Evolutionary conservation across 805 yeast genomes (phyloP).

Genomic region (Pichia gijzeniarum): DNA sequence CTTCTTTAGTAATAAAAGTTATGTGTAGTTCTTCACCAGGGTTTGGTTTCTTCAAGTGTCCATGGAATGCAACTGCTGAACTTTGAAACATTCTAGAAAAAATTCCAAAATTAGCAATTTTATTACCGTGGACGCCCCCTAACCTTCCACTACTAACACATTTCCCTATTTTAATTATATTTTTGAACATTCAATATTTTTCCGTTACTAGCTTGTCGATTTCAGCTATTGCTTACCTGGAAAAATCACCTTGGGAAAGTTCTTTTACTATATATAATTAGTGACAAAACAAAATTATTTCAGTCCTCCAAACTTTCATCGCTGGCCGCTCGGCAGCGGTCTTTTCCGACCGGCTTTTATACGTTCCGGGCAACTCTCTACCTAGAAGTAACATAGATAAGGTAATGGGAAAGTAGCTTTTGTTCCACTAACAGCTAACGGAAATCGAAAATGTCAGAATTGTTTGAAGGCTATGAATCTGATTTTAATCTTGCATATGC

Average conservation of each 20-base stretch:
- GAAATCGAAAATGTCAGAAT: slow-evolving; percentile 34
- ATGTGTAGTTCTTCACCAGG: slow-evolving; percentile 88
- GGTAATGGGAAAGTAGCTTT: no score
- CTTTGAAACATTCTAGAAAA: slow-evolving; percentile 13
- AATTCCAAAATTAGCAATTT: background rate
- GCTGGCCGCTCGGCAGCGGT: no score
- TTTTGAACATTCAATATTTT: background rate
- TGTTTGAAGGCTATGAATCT: slow-evolving; percentile 58
- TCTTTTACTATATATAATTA: no score
- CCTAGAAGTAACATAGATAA: no score
- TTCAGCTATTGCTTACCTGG: no score
- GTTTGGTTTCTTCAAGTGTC: slow-evolving; percentile 83
- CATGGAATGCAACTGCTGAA: slow-evolving; percentile 42
- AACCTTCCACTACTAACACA: background rate
- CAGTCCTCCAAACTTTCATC: no score
- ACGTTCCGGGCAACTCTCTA: no score
- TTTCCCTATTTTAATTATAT: background rate
- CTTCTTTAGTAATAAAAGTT: slow-evolving; percentile 90
- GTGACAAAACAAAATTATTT: no score
- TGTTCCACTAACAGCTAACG: no score
- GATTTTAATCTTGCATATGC: slow-evolving; percentile 66
- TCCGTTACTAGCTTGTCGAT: no score
- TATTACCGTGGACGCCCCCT: background rate
- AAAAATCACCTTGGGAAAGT: no score
- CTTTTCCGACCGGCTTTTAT: no score